These are phyloP conservation scores for Chenopodium suecicum DNA, from an alignment of 148 eudicot species.

Conservation along the genomic window DNA sequence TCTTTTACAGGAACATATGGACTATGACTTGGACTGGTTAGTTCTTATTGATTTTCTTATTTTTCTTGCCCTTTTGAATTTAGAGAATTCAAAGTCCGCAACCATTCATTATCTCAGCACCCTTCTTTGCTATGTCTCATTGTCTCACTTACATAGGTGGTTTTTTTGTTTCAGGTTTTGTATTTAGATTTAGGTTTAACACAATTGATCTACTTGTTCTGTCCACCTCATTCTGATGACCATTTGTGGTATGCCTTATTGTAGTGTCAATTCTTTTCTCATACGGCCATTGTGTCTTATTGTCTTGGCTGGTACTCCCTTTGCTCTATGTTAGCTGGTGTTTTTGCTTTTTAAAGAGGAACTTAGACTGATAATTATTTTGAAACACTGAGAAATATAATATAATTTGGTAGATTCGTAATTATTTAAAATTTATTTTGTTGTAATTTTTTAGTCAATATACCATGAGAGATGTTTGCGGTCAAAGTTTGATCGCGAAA, in stretches of 20 bases:
- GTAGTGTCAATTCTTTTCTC: not conserved
- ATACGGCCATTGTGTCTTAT: not conserved
- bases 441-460: too few relatives aligned
- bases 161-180: too few relatives aligned
- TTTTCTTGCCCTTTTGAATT: not conserved
- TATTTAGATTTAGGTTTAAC: not conserved
- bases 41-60: conserved; percentile 21
- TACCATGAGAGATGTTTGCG: too few relatives aligned
- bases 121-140: not conserved
- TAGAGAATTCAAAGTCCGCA: not conserved
- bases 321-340: too few relatives aligned
- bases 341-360: too few relatives aligned
- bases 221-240: not conserved
- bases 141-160: not conserved
- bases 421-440: too few relatives aligned
- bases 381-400: too few relatives aligned
- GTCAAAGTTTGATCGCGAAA: too few relatives aligned
- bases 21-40: conserved; percentile 43
- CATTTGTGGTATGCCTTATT: not conserved
- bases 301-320: not conserved
- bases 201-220: not conserved
- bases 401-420: too few relatives aligned
- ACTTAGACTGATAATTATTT: too few relatives aligned
- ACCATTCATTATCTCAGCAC: not conserved
- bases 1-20: too few relatives aligned